Evolutionary conservation across 2,329 filamentous ascomycete species (phyloP).

Genomic region (Colletotrichum melonis): DNA sequence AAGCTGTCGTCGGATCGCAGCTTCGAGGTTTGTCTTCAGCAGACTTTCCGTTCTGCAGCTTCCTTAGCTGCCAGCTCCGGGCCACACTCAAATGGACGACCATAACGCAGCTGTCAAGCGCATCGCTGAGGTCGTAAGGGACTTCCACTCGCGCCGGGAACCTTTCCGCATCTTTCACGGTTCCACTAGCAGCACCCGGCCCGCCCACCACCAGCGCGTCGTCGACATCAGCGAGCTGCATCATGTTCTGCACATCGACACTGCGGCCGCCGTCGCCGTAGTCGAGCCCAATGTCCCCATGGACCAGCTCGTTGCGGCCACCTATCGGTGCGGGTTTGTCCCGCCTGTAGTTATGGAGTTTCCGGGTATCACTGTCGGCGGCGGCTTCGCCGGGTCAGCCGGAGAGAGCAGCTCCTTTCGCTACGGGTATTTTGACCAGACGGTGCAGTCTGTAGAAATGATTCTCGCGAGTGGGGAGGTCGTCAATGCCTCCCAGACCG

Average conservation of each 20-base stretch:
- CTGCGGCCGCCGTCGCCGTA: conserved; percentile 63
- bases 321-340: conserved; percentile 65
- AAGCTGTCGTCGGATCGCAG: neutral
- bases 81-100: conserved; percentile 48
- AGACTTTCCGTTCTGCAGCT: conserved; percentile 13
- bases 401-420: conserved; percentile 77
- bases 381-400: conserved; percentile 74
- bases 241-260: conserved; percentile 72
- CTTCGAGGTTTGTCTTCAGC: neutral
- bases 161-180: conserved; percentile 83
- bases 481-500: conserved; percentile 62
- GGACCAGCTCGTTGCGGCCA: conserved; percentile 70
- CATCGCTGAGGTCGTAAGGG: conserved; percentile 55
- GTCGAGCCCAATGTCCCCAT: conserved; percentile 79
- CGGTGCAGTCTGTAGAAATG: conserved; percentile 72
- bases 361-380: conserved; percentile 77
- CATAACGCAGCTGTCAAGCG: conserved; percentile 57
- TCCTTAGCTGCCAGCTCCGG: neutral
- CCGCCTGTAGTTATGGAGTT: conserved; percentile 79
- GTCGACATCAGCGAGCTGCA: conserved; percentile 75
- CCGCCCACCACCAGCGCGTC: conserved; percentile 62
- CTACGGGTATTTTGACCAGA: conserved; percentile 74
- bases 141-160: conserved; percentile 55
- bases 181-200: conserved; percentile 80
- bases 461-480: conserved; percentile 71